Conservation (phyloP, 169 alveolate species). For the Plasmodium gonderi region DNA sequence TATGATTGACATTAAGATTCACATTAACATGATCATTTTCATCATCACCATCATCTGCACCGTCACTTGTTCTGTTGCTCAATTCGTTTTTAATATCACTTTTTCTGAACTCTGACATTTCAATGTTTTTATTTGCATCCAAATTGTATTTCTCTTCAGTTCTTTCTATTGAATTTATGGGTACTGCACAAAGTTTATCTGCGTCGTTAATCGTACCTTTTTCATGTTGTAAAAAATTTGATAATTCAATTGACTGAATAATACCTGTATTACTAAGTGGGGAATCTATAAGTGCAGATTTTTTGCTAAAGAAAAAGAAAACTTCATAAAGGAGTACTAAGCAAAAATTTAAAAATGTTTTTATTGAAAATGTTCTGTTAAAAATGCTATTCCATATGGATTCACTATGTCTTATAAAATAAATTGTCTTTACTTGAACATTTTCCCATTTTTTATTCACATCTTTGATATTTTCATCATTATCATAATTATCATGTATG, state of each 20-base stretch:
- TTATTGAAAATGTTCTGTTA: background rate
- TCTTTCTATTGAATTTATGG: background rate
- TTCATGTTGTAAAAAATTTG: conserved; percentile 45
- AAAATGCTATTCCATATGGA: conserved; percentile 58
- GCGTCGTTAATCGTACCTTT: background rate
- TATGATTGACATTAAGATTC: background rate
- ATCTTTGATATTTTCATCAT: background rate
- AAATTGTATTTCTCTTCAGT: background rate
- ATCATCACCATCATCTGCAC: background rate
- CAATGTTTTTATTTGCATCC: background rate
- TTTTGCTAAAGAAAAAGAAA: conserved; percentile 26
- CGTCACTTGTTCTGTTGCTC: background rate
- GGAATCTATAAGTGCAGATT: conserved; percentile 39
- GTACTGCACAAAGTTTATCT: conserved; percentile 4
- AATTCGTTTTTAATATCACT: background rate
- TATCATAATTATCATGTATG: background rate
- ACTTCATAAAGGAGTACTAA: conserved; percentile 25
- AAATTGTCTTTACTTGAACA: conserved; percentile 45
- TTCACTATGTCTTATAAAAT: conserved; percentile 64
- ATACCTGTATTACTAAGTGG: conserved; percentile 54
- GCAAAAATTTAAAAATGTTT: background rate
- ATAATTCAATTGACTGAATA: conserved; percentile 48
- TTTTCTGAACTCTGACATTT: background rate
- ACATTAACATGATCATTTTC: background rate
- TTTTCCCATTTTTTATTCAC: background rate